These are phyloP conservation scores for Henckelia pumila DNA, from an alignment of 257 asterid genomes.

Conservation along the genomic window DNA sequence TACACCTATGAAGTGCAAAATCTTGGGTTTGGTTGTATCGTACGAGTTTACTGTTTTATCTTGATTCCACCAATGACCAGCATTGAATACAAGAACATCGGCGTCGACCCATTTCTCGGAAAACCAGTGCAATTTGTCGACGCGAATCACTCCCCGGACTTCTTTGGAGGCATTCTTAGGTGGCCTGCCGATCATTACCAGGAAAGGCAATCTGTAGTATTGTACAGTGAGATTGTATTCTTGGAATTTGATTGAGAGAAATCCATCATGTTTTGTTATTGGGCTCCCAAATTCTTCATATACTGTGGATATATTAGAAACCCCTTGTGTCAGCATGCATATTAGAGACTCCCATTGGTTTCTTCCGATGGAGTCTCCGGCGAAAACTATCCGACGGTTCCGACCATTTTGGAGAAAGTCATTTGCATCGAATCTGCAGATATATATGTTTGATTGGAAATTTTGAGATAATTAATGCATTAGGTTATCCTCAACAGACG, in stretches of 20 bases:
- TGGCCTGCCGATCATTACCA: slow-evolving; percentile 55
- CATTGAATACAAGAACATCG: slow-evolving; percentile 62
- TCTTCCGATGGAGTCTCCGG: slow-evolving; percentile 90
- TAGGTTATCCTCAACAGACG: background rate
- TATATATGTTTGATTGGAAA: slow-evolving; percentile 17
- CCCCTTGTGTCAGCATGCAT: slow-evolving; percentile 84
- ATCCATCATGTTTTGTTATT: slow-evolving; percentile 83
- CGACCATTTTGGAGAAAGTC: slow-evolving; percentile 52
- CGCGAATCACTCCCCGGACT: slow-evolving; percentile 60
- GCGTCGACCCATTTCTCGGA: slow-evolving; percentile 72
- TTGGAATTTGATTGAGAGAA: slow-evolving; percentile 65
- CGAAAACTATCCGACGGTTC: slow-evolving; percentile 66
- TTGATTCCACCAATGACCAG: slow-evolving; percentile 95
- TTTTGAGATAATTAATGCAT: background rate
- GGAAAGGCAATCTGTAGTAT: slow-evolving; percentile 80
- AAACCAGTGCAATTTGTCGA: slow-evolving; percentile 78
- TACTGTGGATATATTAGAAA: slow-evolving; percentile 49
- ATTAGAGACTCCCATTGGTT: slow-evolving; percentile 96
- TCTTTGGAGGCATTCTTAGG: slow-evolving; percentile 48
- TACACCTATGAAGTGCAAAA: too few relatives aligned
- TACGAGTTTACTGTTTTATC: slow-evolving; percentile 75
- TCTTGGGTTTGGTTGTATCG: background rate
- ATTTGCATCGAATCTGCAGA: slow-evolving; percentile 48
- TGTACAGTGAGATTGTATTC: slow-evolving; percentile 78
- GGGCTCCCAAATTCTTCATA: slow-evolving; percentile 75